Percentiles rank a stretch among this genome's conserved stretches.
Evolutionary conservation across 371 early-diverging fungal species (phyloP).

Genomic region (Mucor indicus): DNA sequence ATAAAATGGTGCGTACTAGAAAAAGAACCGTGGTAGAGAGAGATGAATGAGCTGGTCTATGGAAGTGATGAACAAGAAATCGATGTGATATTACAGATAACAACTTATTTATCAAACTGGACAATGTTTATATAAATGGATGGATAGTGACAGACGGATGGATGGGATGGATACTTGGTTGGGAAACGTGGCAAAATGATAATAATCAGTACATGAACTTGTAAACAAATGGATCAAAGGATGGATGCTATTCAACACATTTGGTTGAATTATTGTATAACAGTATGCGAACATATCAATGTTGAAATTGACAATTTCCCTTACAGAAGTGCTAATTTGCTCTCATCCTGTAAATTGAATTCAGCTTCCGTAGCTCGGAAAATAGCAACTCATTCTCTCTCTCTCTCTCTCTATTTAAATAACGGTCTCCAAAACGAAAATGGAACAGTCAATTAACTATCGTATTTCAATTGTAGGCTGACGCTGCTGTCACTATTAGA

Average conservation of each 20-base stretch:
- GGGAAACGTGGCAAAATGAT: constrained; percentile 1
- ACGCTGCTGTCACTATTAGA: constrained; percentile 86
- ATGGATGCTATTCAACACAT: too few species aligned
- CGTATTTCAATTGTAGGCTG: constrained; percentile 48
- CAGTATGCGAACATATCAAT: too few species aligned
- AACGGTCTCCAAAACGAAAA: too few species aligned
- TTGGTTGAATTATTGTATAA: too few species aligned
- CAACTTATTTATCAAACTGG: too few species aligned
- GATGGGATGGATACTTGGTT: constrained; percentile 6
- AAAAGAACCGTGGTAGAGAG: neutral
- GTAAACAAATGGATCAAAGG: neutral
- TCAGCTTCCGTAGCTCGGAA: too few species aligned
- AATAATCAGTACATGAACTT: neutral
- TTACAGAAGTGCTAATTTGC: too few species aligned
- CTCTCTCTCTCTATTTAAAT: neutral
- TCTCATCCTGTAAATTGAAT: too few species aligned
- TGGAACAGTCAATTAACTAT: too few species aligned
- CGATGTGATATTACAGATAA: too few species aligned
- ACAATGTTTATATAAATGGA: neutral
- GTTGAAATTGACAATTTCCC: too few species aligned
- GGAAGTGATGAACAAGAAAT: neutral
- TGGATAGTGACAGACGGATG: neutral
- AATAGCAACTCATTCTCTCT: neutral
- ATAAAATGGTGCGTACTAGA: constrained; percentile 23
- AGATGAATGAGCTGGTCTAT: neutral